A percentile compares a stretch with the other conserved stretches of the same genome.
Conservation (phyloP, 306 rosid genomes). For the Vigna radiata region DNA sequence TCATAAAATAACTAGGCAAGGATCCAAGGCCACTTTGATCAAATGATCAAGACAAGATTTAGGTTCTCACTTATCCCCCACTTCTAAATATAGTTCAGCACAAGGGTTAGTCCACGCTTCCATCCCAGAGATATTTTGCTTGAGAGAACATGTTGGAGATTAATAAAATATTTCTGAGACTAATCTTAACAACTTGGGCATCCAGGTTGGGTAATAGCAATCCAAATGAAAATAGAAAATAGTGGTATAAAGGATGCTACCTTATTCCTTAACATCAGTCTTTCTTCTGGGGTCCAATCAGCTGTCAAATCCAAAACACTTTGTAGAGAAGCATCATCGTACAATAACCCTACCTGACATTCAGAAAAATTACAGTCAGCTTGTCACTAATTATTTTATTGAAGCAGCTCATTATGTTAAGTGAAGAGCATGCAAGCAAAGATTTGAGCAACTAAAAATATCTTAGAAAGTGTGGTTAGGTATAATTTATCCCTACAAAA, state of each 20-base stretch:
- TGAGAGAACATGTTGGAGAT: background rate
- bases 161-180: background rate
- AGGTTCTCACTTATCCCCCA: constrained; percentile 4
- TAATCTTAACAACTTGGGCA: constrained; percentile 19
- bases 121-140: constrained; percentile 16
- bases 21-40: constrained; percentile 27
- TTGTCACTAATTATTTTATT: background rate
- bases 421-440: constrained; percentile 36
- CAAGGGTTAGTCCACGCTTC: constrained; percentile 26
- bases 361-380: constrained; percentile 45
- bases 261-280: constrained; percentile 91
- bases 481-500: no score
- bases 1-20: background rate
- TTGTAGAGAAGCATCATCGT: constrained; percentile 87
- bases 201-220: constrained; percentile 16
- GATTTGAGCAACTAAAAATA: constrained; percentile 18
- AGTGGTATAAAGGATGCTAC: constrained; percentile 52
- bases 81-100: constrained; percentile 17
- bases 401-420: constrained; percentile 28
- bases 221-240: constrained; percentile 34
- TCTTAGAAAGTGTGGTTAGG: no score
- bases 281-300: constrained; percentile 92
- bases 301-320: constrained; percentile 80
- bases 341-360: constrained; percentile 88
- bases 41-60: constrained; percentile 17